Percentiles rank a stretch among this genome's conserved stretches.
Conservation (phyloP, 2,329 filamentous ascomycete genomes). For the Pestalotiopsis sp. region DNA sequence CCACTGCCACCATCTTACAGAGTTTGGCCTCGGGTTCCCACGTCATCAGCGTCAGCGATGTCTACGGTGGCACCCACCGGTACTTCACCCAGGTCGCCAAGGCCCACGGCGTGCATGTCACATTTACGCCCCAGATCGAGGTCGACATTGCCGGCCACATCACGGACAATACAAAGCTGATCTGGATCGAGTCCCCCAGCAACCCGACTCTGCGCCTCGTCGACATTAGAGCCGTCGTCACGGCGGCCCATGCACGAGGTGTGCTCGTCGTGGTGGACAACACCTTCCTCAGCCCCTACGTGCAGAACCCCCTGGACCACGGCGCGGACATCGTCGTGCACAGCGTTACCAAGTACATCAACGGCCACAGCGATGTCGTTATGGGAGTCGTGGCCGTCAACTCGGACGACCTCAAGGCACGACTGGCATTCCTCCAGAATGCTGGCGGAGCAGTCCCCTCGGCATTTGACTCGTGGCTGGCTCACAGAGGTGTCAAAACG, state of each 20-base stretch:
- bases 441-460: constrained; percentile 95
- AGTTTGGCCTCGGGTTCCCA: constrained; percentile 89
- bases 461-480: constrained; percentile 96
- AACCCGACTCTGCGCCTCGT: constrained; percentile 94
- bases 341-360: constrained; percentile 99
- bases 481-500: constrained; percentile 95
- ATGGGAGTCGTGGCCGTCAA: constrained; percentile 99
- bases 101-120: constrained; percentile 91
- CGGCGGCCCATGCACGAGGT: constrained; percentile 82
- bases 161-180: constrained; percentile 83
- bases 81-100: constrained; percentile 98
- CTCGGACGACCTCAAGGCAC: constrained; percentile 74
- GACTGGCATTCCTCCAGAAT: constrained; percentile 91
- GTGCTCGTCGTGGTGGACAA: constrained; percentile 99
- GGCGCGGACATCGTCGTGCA: constrained; percentile 97
- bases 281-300: constrained; percentile 94
- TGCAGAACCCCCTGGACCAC: constrained; percentile 94
- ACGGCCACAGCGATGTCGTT: constrained; percentile 93
- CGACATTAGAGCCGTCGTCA: constrained; percentile 85
- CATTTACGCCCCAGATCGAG: constrained; percentile 92
- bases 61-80: constrained; percentile 96
- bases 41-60: constrained; percentile 94
- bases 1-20: constrained; percentile 91
- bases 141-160: constrained; percentile 85
- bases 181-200: constrained; percentile 96